These are phyloP conservation scores for Paraconiothyrium brasiliense DNA, from an alignment of 2,329 filamentous ascomycete species.

Conservation along the genomic window DNA sequence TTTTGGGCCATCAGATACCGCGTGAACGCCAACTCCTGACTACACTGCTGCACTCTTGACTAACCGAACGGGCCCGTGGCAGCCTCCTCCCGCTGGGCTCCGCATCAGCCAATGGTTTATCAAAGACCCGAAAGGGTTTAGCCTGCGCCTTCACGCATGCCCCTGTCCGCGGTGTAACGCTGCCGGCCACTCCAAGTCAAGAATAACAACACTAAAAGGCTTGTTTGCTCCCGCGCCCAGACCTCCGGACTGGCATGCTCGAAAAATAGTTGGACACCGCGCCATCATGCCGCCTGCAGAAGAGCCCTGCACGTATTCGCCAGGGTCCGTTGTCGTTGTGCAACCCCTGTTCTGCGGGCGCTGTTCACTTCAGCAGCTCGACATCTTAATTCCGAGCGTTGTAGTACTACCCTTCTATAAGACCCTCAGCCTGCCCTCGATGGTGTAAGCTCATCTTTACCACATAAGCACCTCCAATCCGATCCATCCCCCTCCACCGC, in stretches of 20 bases:
- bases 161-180: constrained; percentile 32
- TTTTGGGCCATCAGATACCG: constrained; percentile 15
- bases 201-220: constrained; percentile 45
- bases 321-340: constrained; percentile 35
- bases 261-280: constrained; percentile 25
- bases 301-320: constrained; percentile 32
- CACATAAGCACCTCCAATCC: constrained; percentile 35
- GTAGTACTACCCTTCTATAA: constrained; percentile 41
- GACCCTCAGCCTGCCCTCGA: constrained; percentile 42
- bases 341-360: constrained; percentile 33
- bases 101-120: constrained; percentile 39
- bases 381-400: constrained; percentile 34
- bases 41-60: constrained; percentile 31
- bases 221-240: constrained; percentile 35
- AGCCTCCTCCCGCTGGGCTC: constrained; percentile 21
- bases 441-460: constrained; percentile 40
- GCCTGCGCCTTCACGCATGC: constrained; percentile 35
- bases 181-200: constrained; percentile 41
- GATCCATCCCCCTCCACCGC: constrained; percentile 14
- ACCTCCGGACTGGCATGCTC: constrained; percentile 35
- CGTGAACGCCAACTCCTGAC: constrained; percentile 16
- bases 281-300: constrained; percentile 27
- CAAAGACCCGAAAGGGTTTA: constrained; percentile 40
- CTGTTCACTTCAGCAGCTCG: constrained; percentile 30
- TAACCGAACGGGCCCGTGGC: constrained; percentile 24